These are phyloP conservation scores for Rhinocladiella similis DNA, from an alignment of 2,329 filamentous ascomycete species.

Conservation along the genomic window DNA sequence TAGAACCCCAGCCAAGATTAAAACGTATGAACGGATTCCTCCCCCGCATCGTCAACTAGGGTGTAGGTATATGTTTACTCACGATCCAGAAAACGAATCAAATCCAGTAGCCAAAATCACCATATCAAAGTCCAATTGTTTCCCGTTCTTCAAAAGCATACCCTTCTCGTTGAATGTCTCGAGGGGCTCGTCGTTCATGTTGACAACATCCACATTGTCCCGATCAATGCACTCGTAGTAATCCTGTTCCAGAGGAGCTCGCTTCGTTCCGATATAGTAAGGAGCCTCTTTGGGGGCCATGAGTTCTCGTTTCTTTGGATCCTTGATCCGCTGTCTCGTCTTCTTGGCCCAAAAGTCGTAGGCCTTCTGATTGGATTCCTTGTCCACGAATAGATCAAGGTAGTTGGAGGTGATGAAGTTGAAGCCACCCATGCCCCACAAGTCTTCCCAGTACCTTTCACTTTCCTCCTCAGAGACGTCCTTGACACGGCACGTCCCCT, in stretches of 20 bases:
- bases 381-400: slow-evolving; percentile 50
- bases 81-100: slow-evolving; percentile 41
- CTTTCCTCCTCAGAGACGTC: slow-evolving; percentile 31
- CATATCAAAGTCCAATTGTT: slow-evolving; percentile 38
- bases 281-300: slow-evolving; percentile 56
- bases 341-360: slow-evolving; percentile 60
- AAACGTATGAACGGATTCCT: too few relatives aligned
- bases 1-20: too few relatives aligned
- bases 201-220: slow-evolving; percentile 49
- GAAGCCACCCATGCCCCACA: slow-evolving; percentile 57
- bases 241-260: slow-evolving; percentile 49
- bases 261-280: slow-evolving; percentile 57
- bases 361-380: slow-evolving; percentile 51
- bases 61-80: too few relatives aligned
- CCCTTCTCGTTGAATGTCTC: slow-evolving; percentile 21
- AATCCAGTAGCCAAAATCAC: slow-evolving; percentile 48
- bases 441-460: slow-evolving; percentile 48
- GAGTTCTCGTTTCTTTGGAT: slow-evolving; percentile 52
- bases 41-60: too few relatives aligned
- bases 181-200: slow-evolving; percentile 41
- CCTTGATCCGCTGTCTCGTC: slow-evolving; percentile 51
- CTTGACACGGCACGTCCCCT: slow-evolving; percentile 43
- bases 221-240: slow-evolving; percentile 54
- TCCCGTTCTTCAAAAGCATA: slow-evolving; percentile 20
- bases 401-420: slow-evolving; percentile 53